Evolutionary conservation across 2,329 filamentous ascomycete species (phyloP).

Genomic region (Colletotrichum truncatum): DNA sequence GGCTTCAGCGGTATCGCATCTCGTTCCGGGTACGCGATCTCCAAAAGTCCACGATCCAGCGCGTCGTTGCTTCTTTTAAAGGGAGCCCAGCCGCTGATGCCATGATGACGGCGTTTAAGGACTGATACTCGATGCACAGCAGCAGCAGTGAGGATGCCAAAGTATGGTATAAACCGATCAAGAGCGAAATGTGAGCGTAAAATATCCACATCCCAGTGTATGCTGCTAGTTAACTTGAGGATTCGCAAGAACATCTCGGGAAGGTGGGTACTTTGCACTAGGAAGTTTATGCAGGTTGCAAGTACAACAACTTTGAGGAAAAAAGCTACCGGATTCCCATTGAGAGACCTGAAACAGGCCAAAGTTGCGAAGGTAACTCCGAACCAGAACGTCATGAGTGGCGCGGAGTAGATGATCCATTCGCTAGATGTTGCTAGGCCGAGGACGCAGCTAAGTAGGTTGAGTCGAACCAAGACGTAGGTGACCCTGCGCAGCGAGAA

Average conservation of each 20-base stretch:
- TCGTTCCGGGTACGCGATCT: constrained; percentile 18
- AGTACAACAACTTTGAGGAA: constrained; percentile 58
- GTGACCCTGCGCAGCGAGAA: constrained; percentile 63
- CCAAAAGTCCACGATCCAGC: constrained; percentile 21
- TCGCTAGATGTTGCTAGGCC: constrained; percentile 65
- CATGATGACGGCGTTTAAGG: constrained; percentile 13
- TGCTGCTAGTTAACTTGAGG: constrained; percentile 44
- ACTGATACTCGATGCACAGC: constrained; percentile 43
- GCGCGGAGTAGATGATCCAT: constrained; percentile 63
- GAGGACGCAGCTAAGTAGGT: constrained; percentile 62
- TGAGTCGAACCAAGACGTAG: constrained; percentile 60
- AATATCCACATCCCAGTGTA: constrained; percentile 57
- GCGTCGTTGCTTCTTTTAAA: constrained; percentile 18
- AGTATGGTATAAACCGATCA: constrained; percentile 64
- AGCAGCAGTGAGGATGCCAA: constrained; percentile 62
- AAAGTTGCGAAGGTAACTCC: constrained; percentile 64
- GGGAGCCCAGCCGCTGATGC: constrained; percentile 8
- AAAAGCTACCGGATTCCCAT: constrained; percentile 52
- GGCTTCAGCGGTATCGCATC: constrained; percentile 28
- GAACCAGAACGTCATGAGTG: constrained; percentile 71
- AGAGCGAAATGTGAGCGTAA: constrained; percentile 60
- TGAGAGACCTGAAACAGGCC: constrained; percentile 48
- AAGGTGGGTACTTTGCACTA: constrained; percentile 19
- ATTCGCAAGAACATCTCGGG: constrained; percentile 15
- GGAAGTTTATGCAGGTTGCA: constrained; percentile 39